Evolutionary conservation across 2,329 filamentous ascomycete species (phyloP), one percentile per base, ranked within the genome.

Genomic region (Epichloe aotearoae): DNA sequence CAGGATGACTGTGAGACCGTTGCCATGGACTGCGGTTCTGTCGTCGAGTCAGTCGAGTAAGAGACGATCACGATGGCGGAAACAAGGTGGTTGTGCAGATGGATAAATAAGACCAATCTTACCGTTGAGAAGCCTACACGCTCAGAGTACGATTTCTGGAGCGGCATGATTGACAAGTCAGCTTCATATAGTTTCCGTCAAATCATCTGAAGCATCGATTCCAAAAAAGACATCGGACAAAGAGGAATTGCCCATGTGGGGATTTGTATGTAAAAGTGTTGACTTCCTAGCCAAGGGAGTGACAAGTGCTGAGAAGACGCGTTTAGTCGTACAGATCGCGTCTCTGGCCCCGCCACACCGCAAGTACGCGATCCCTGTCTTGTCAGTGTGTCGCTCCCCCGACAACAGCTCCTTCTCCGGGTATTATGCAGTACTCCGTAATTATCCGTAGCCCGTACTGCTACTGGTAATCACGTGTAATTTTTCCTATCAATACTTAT

Each of bases 1-100:
- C 61, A 5, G 75, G 70, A 59, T 77, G 70, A 60, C 73, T 79
- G 56, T 72, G 75, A 33, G 74, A 73, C 58, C 77, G 71, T 58
- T 74, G 72, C 77, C 77, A 80, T 60, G 71, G 69, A 47, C 66
- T 64, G 52, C 68, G 66, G 39, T 69, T 64, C 63, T 71, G 53
- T 46, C 20, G 40, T 44, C 33, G 40, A 55, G 50, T 52, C 40
- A 46, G 42, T 23, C 14, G 14, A 33, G 8, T 37, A 10, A 26
- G 8, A 36, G 5, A 17, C 30, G 26, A 26, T 23, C 7, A 19
- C 20, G 23, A 20, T 17, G 19, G 7, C 26, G 17, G 10, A 4
- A 23, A 38, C 8, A 45, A n/a, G 46, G n/a, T 41, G 39, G 12
- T n/a, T 40, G 23, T 39, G 36, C n/a, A 6, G 36, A 14, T 38